Evolutionary conservation across 768 basidiomycete species (phyloP), one percentile per base, ranked within the genome.

Genomic region (Mrakia hoshinonis): DNA sequence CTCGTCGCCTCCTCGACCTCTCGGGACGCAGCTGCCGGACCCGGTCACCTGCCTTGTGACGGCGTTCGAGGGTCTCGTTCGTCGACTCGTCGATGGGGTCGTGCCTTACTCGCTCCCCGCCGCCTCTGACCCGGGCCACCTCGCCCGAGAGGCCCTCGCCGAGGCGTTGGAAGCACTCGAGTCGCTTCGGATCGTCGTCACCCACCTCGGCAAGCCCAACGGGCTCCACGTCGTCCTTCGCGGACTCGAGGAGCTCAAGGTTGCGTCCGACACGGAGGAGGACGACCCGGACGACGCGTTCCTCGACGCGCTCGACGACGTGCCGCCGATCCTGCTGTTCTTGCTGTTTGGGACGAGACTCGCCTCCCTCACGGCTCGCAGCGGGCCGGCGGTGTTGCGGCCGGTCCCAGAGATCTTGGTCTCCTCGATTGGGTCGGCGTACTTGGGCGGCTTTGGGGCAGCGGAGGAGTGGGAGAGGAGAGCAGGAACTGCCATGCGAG

Each of bases 261-360:
- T 34, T 43, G 49, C 55, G 11, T 58, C 58, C 29, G 55, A 51
- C 64, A 24, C 26, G 26, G 67, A 64, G 31, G 60, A 61, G 15
- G 68, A 51, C 31, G 68, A 62, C 13, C 26, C 38, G 6, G 68
- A 49, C 46, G 68, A 69, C 39, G 68, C 24, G 39, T 68, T 68
- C 67, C 55, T 69, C 39, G 68, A 69, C 60, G 68, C 72, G 26
- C 38, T 73, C 24, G 72, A 73, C 60, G 72, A 73, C 52, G 72
- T 73, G 11, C 72, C 72, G 10, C 67, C 72, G 10, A 39, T 73
- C n/a, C 54, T 73, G 34, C 62, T 73, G 18, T 73, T 68, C 61
- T 67, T 68, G 49, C 61, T 73, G 29, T 73, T 68, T 24, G 48
- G 46, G 13, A 22, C 47, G 22, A 34, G 67, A 34, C 55, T 73